A percentile compares a stretch with the other conserved stretches of the same genome.
Evolutionary conservation across 2,329 filamentous ascomycete species (phyloP).

Genomic region (Chlorencoelia australis): DNA sequence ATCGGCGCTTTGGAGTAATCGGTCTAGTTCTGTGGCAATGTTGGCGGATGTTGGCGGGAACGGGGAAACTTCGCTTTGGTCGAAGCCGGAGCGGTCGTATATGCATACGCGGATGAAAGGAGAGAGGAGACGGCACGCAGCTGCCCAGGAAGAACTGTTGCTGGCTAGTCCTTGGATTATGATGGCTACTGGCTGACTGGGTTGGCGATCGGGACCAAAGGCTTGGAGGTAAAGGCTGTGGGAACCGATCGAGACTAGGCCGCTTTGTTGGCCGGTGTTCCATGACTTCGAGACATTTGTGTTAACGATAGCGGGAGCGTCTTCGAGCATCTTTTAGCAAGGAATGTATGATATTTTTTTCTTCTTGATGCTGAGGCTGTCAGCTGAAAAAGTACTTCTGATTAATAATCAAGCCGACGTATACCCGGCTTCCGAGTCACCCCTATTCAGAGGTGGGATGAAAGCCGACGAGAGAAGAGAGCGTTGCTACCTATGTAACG

Average conservation of each 20-base stretch:
- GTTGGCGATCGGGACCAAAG: slow-evolving; percentile 4
- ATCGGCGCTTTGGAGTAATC: slow-evolving; percentile 6
- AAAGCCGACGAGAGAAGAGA: too few relatives aligned
- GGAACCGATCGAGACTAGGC: slow-evolving; percentile 10
- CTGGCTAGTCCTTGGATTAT: slow-evolving; percentile 10
- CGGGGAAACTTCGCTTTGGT: slow-evolving; percentile 6
- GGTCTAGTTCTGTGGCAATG: slow-evolving; percentile 10
- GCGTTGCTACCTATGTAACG: too few relatives aligned
- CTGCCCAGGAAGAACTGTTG: slow-evolving; percentile 8
- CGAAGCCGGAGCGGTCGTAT: slow-evolving; percentile 14
- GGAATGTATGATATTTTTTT: too few relatives aligned
- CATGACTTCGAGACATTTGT: too few relatives aligned
- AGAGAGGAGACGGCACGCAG: slow-evolving; percentile 6
- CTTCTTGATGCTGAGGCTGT: too few relatives aligned
- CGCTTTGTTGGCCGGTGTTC: too few relatives aligned
- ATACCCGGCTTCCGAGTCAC: too few relatives aligned
- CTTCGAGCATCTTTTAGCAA: too few relatives aligned
- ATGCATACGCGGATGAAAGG: slow-evolving; percentile 4
- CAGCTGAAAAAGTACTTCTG: too few relatives aligned
- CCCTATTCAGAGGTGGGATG: too few relatives aligned
- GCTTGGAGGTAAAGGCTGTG: slow-evolving; percentile 10
- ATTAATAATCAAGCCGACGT: too few relatives aligned
- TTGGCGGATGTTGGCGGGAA: slow-evolving; percentile 8
- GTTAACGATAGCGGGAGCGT: too few relatives aligned
- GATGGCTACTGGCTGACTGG: slow-evolving; percentile 5